Conservation (phyloP, 176 grass and related monocot genomes). For the Ampelocalamus luodianensis region DNA sequence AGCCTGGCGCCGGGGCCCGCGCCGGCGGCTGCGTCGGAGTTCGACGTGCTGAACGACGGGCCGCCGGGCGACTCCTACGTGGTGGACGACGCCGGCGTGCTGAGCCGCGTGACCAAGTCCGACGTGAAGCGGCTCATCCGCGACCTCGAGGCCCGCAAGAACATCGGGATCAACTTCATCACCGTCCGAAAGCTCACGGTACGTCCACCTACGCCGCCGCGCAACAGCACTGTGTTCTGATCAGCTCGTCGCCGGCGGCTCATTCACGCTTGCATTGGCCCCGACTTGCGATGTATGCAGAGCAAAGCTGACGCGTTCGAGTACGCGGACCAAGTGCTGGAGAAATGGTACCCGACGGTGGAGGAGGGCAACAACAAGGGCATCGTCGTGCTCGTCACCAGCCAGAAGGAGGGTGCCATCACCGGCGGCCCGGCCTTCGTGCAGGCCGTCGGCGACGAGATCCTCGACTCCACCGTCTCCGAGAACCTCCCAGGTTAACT, state of each 20-base stretch:
- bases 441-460: constrained; percentile 74
- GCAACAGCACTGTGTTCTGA: neutral
- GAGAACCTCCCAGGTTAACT: constrained; percentile 81
- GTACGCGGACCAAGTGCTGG: constrained; percentile 95
- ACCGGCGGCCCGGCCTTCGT: constrained; percentile 89
- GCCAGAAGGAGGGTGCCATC: constrained; percentile 97
- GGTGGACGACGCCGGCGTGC: constrained; percentile 86
- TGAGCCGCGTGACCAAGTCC: constrained; percentile 89
- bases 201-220: neutral
- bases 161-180: constrained; percentile 85
- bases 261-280: neutral
- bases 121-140: constrained; percentile 70
- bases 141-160: constrained; percentile 81
- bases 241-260: neutral
- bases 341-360: constrained; percentile 98
- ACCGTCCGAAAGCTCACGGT: constrained; percentile 94
- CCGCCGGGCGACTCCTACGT: constrained; percentile 78
- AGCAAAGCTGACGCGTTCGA: constrained; percentile 99
- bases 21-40: constrained; percentile 76
- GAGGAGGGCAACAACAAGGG: constrained; percentile 96
- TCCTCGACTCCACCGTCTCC: constrained; percentile 85
- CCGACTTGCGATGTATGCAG: constrained; percentile 38
- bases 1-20: constrained; percentile 63
- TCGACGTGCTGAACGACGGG: constrained; percentile 83
- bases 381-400: constrained; percentile 91